Evolutionary conservation across 2,329 filamentous ascomycete genomes (phyloP), one percentile per base, ranked within the genome.

Genomic region (Geosmithia morbida): DNA sequence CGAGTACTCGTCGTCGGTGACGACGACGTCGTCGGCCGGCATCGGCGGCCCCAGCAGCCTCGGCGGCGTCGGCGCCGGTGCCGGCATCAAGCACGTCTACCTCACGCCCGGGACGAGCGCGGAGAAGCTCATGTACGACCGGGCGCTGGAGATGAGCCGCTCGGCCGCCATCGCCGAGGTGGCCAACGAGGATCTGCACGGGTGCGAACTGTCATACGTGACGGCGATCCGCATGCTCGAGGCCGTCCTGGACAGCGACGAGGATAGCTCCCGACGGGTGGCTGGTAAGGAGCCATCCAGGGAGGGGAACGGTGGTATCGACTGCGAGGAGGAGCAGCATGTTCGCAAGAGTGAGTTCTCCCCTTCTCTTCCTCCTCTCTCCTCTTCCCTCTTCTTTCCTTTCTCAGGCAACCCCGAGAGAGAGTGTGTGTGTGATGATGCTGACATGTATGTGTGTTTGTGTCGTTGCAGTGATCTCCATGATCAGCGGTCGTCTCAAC

Each of bases 91-190:
- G 51, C 83, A 86, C 46, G 87, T 96, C 22, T 77, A 85, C 44
- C 74, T 98, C 22, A 94, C 86, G 14, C 80, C 86, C 2, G 92
- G 90, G 1, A 81, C 96, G 48, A 96, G 88, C 19, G 92, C 92
- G 0, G 92, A 97, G 67, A 95, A 89, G 65, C 71, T 98, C 43
- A 96, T 98, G 88, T 98, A 96, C 60, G 92, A 98, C 56, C 85
- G 92, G 44, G 92, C 92, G 0, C 70, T 97, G 19, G 92, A 98
- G 62, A 97, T 98, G 92, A 96, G 88, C 61, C 81, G 88, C 46
- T 81, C 86, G 3, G 90, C 92, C 7, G 92, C 92, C 7, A 92
- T 97, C 59, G 94, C 94, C 56, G 92, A 98, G 66, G 85, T 98
- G 45, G 87, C 92, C 2, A 88, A 90, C 49, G 86, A 92, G 52